Conservation (phyloP, 257 asterid species). For the Linderniella brevidens region DNA sequence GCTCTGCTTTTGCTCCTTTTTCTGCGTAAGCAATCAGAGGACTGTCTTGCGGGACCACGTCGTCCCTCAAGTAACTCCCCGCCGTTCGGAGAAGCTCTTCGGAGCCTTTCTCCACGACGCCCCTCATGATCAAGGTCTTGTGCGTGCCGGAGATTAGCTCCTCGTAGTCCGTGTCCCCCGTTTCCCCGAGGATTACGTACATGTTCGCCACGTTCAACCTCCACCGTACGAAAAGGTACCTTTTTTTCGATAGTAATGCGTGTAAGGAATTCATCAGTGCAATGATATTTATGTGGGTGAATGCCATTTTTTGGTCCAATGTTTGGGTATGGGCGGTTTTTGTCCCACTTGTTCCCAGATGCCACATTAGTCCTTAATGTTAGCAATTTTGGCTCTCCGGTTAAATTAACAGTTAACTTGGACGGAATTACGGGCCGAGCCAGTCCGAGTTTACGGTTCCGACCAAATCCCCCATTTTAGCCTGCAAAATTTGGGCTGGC, state of each 20-base stretch:
- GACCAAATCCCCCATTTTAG: too few species aligned
- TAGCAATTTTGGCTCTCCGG: too few species aligned
- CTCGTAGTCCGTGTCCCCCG: slow-evolving; percentile 79
- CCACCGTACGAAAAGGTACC: slow-evolving; percentile 87
- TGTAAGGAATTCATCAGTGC: too few species aligned
- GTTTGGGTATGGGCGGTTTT: too few species aligned
- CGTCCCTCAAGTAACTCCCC: slow-evolving; percentile 66
- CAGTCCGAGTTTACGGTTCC: too few species aligned
- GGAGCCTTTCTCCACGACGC: slow-evolving; percentile 43
- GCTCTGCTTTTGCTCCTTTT: slow-evolving; percentile 30
- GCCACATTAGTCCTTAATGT: too few species aligned
- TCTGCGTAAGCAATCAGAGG: slow-evolving; percentile 27
- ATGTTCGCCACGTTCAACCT: slow-evolving; percentile 57
- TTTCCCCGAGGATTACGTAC: slow-evolving; percentile 75
- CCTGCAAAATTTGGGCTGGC: too few species aligned
- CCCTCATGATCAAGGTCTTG: slow-evolving; percentile 54
- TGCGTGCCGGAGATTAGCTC: slow-evolving; percentile 69
- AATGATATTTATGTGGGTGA: too few species aligned
- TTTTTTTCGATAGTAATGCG: slow-evolving; percentile 5
- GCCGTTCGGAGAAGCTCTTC: slow-evolving; percentile 57
- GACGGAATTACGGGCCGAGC: too few species aligned
- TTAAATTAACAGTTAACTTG: too few species aligned
- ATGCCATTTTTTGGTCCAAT: too few species aligned
- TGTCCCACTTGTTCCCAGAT: too few species aligned
- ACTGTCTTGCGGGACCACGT: slow-evolving; percentile 51